Base-by-base conservation (phyloP, 2,329 filamentous ascomycete genomes). In the Diaporthe eres region DNA sequence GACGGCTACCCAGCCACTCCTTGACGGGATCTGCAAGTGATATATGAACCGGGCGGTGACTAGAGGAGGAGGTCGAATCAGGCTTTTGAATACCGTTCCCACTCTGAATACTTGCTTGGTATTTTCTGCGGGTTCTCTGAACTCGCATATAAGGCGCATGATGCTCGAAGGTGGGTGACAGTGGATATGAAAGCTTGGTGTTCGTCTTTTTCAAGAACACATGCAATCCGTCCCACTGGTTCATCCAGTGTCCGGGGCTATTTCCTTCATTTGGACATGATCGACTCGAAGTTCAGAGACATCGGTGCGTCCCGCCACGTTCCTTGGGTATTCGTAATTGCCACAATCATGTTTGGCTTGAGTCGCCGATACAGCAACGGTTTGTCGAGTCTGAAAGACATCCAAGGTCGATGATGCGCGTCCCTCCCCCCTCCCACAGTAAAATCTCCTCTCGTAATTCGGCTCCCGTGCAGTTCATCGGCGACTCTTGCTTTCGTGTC, bases 261-360 rank as follows among this genome's bases (percentile, higher is more conserved):
- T 55, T 53, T 12, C 1, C 47, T 31, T 70, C 49, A 42, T 70
- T 39, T 9, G 31, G 34, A 34, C n/a, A 42, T 70, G 65, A 70
- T 70, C 47, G 49, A 5, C 47, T 13, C 1, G 13, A 10, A n/a
- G 31, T 55, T 55, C 34, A 70, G n/a, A 70, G 65, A 70, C 65
- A 70, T 8, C 17, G 13, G 31, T 19, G 31, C 31, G 44, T 15
- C 44, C 31, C 22, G 10, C 34, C 49, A 53, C n/a, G 34, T 70
- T 70, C 31, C 49, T 39, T 42, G 34, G 31, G 13, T 19, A 19
- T 10, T 22, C 47, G 22, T 42, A 8, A 8, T 70, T 55, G 65
- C 49, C 65, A 55, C 28, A 53, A 13, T 70, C 49, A 55, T 42
- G 15, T 51, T 53, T 39, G 63, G 63, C 31, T 53, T 19, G 34